Evolutionary conservation across 2,329 filamentous ascomycete genomes (phyloP), one percentile per base, ranked within the genome.

Genomic region (Talaromyces amestolkiae): DNA sequence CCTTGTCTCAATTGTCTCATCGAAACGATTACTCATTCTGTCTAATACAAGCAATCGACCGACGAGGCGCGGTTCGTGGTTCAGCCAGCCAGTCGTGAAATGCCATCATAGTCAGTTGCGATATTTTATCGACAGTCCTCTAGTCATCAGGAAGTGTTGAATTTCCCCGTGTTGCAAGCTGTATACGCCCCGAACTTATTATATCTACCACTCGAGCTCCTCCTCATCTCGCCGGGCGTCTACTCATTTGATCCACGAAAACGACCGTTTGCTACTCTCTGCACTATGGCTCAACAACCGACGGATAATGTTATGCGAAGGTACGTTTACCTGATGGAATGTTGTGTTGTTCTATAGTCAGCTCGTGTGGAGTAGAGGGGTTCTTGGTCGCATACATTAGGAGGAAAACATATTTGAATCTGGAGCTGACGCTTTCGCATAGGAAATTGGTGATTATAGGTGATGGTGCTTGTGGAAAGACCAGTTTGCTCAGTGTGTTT

Each of bases 401-500:
- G 31, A 54, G 19, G 53, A 35, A 19, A 45, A 45, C 17, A 45
- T 45, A 31, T 45, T 27, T 9, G 39, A 59, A 17, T 33, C 56
- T 39, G 56, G 3, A 11, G 51, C 65, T 67, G 53, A 67, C 76
- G 68, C 7, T 58, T 65, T 43, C 56, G 61, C 51, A 69, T 19
- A 97, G 93, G 84, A 97, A 97, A 83, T 85, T 97, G 75, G 93
- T 97, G 74, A 97, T 97, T 72, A 97, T 97, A 74, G 93, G 93
- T 68, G 93, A 97, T 76, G 95, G 95, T 83, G 95, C 95, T 72
- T 99, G 95, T 81, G 95, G 95, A 74, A 99, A 99, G 84, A 99
- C 95, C 61, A 96, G 92, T 87, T 83, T 99, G 73, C 84, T 99
- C 70, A 97, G 93, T 77, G 95, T 99, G 71, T 99, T 99, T 80